These are phyloP conservation scores for Fusarium drepaniforme DNA, from an alignment of 2,329 filamentous ascomycete species.

Conservation along the genomic window DNA sequence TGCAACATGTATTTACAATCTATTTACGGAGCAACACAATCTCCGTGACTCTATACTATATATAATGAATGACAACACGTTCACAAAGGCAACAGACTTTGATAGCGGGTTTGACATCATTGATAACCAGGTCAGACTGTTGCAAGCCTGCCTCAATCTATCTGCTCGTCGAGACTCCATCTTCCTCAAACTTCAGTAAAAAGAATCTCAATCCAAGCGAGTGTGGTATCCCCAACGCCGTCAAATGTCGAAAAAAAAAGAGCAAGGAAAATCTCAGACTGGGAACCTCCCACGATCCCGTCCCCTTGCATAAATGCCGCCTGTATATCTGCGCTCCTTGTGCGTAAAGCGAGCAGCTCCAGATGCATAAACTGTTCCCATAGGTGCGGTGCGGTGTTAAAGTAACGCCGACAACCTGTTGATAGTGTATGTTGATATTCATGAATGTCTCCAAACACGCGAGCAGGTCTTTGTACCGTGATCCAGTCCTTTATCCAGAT, in stretches of 20 bases:
- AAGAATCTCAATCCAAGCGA: slow-evolving; percentile 33
- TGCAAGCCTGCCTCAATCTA: slow-evolving; percentile 33
- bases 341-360: slow-evolving; percentile 39
- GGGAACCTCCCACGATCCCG: slow-evolving; percentile 33
- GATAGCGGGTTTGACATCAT: slow-evolving; percentile 48
- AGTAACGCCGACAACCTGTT: slow-evolving; percentile 18
- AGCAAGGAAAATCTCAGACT: slow-evolving; percentile 15
- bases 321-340: slow-evolving; percentile 36
- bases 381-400: slow-evolving; percentile 15
- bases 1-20: not conserved
- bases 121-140: slow-evolving; percentile 33
- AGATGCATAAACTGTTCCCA: slow-evolving; percentile 18
- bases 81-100: slow-evolving; percentile 2
- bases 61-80: not conserved
- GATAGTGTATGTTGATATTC: slow-evolving; percentile 7
- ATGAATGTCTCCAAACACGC: slow-evolving; percentile 20
- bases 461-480: slow-evolving; percentile 38
- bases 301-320: slow-evolving; percentile 39
- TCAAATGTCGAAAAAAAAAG: slow-evolving; percentile 27
- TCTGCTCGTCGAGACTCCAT: slow-evolving; percentile 28
- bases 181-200: slow-evolving; percentile 6
- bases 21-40: not conserved
- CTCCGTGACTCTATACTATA: not conserved
- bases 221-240: slow-evolving; percentile 45
- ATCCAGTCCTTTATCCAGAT: slow-evolving; percentile 31